A percentile compares a stretch with the other conserved stretches of the same genome.
Evolutionary conservation across 805 yeast genomes (phyloP).

Genomic region (Wickerhamomyces strasburgensis): DNA sequence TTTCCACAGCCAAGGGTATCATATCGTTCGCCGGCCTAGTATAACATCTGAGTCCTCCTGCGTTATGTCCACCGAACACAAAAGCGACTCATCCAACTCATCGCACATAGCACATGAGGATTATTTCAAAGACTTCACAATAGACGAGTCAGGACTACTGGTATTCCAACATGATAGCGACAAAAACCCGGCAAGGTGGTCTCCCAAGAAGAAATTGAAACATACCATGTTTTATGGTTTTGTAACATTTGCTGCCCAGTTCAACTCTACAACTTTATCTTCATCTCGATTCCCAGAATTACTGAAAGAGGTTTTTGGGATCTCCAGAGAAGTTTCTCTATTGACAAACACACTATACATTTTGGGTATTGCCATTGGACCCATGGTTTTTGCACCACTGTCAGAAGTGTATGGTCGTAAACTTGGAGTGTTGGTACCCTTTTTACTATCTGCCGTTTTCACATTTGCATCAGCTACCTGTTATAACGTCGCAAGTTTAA

Average conservation of each 20-base stretch:
- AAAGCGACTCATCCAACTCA: background rate
- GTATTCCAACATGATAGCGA: conserved; percentile 7
- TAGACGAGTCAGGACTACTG: conserved; percentile 14
- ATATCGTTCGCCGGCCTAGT: too few species aligned
- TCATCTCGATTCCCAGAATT: conserved; percentile 31
- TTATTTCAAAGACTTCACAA: background rate
- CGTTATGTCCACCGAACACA: background rate
- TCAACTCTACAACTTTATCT: conserved; percentile 47
- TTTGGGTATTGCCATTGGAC: conserved; percentile 62
- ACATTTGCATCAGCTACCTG: conserved; percentile 48
- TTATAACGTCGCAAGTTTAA: conserved; percentile 44
- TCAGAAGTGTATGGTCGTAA: conserved; percentile 39
- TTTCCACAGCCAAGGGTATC: too few species aligned
- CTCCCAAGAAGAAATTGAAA: conserved; percentile 26
- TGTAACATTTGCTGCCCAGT: conserved; percentile 40
- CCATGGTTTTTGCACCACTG: conserved; percentile 54
- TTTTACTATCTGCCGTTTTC: conserved; percentile 35
- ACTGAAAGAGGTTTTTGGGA: conserved; percentile 33
- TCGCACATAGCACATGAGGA: background rate
- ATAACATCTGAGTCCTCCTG: too few species aligned
- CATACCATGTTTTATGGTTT: conserved; percentile 37
- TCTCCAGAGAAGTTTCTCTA: conserved; percentile 42
- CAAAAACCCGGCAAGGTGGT: conserved; percentile 33
- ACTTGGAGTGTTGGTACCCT: conserved; percentile 39
- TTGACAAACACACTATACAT: conserved; percentile 56